Evolutionary conservation across 371 early-diverging fungal species (phyloP), one percentile per base, ranked within the genome.

Genomic region (Nematocida parisii): DNA sequence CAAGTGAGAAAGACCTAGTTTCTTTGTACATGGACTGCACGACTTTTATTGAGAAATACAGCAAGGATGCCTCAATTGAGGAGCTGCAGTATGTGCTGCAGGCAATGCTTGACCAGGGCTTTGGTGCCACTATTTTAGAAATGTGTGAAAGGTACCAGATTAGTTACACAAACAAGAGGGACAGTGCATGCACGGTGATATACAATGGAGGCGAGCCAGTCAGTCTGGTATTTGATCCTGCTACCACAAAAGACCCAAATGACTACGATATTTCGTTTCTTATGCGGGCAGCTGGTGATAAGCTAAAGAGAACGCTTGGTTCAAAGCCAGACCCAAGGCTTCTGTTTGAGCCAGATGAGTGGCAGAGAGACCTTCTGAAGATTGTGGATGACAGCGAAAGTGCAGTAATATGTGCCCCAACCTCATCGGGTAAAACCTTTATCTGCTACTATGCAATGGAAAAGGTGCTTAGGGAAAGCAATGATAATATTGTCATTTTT

Each of bases 401-500:
- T 72, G 89, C 88, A 3, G 83, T 90, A 6, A 85, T 90, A 39
- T 85, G 85, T 66, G 90, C 90, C n/a, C 90, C 90, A 9, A 90
- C 90, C 22, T 85, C 86, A 62, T 84, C 87, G 0, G 90, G 90
- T 50, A 90, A 90, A 75, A 90, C 90, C 13, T 90, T 90, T 83
- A 89, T 90, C 47, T 87, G 89, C 61, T 90, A 86, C 83, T 90
- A 90, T 85, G 90, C 89, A 6, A 89, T 90, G 70, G 90, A 90
- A 75, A 88, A 88, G 72, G 85, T 90, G 42, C 83, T 90, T 52
- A 75, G 75, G 61, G 73, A 81, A 9, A 82, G 84, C 55, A 87
- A 88, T n/a, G 82, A 81, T 54, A 85, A 85, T 72, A 85, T 85
- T 82, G 89, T 84, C 55, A 75, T 89, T 13, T 90, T 89, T 71